phyloP scores from a whole-genome alignment of 768 basidiomycete genomes.

The Rhizopogon sp. region DNA sequence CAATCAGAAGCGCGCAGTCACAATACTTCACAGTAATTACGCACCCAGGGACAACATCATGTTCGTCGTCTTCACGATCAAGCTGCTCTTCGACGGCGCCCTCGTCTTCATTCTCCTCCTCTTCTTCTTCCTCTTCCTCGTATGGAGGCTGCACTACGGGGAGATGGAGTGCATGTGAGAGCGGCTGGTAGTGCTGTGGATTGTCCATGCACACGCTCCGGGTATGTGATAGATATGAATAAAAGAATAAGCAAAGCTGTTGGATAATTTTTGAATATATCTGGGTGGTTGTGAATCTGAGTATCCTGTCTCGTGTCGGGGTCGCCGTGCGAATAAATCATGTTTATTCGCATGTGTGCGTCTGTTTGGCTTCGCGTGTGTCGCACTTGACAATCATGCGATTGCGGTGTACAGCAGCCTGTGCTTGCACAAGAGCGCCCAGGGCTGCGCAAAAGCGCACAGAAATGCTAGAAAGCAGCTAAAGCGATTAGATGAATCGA shows the following conservation, averaged over 20 bases:
- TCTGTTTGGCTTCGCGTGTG: background rate
- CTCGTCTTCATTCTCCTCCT: slow-evolving; percentile 71
- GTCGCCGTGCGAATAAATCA: slow-evolving; percentile 4
- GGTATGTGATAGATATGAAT: slow-evolving; percentile 3
- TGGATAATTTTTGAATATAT: slow-evolving; percentile 2
- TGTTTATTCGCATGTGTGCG: background rate
- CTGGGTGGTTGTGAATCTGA: slow-evolving; percentile 1
- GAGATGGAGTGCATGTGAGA: slow-evolving; percentile 73
- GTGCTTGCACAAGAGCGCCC: too few species aligned
- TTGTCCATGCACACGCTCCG: slow-evolving; percentile 43
- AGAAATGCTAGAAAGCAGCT: too few species aligned
- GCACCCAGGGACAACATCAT: slow-evolving; percentile 30
- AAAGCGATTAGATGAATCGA: too few species aligned
- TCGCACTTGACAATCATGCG: too few species aligned
- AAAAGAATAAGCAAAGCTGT: slow-evolving; percentile 6
- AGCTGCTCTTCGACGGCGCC: slow-evolving; percentile 69
- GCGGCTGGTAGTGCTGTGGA: slow-evolving; percentile 75
- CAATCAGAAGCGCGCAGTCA: slow-evolving; percentile 4
- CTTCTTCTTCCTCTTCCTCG: slow-evolving; percentile 55
- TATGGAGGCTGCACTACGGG: slow-evolving; percentile 32
- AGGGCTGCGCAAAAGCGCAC: too few species aligned
- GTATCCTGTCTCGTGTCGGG: background rate
- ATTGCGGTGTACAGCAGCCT: too few species aligned
- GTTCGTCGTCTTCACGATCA: slow-evolving; percentile 41
- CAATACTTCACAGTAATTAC: slow-evolving; percentile 12